Conservation (phyloP, 495 filamentous ascomycete genomes). For the Penicillium waksmanii region DNA sequence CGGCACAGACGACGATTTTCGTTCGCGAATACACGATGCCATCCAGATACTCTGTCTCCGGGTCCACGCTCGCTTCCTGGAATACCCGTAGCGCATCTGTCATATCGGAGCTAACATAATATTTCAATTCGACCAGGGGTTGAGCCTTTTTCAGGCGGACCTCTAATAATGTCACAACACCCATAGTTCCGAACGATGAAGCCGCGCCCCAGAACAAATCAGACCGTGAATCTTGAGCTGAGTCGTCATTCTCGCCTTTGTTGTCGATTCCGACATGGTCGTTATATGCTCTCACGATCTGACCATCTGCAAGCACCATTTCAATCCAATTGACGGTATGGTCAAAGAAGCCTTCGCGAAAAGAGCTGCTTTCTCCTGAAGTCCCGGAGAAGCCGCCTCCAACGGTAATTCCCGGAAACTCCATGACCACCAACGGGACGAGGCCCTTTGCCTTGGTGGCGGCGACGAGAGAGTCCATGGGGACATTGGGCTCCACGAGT, state of each 20-base stretch:
- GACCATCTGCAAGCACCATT: conserved; percentile 57
- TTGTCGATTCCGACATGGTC: conserved; percentile 8
- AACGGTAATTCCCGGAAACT: conserved; percentile 61
- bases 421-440: conserved; percentile 60
- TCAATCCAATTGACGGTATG: conserved; percentile 53
- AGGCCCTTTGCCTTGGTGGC: conserved; percentile 45
- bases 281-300: conserved; percentile 41
- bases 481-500: conserved; percentile 58
- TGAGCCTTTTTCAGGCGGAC: conserved; percentile 51
- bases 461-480: conserved; percentile 53
- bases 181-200: conserved; percentile 55
- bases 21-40: conserved; percentile 52
- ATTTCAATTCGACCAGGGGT: conserved; percentile 53
- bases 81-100: conserved; percentile 44
- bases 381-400: conserved; percentile 61
- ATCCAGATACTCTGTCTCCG: conserved; percentile 57
- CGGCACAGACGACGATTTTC: conserved; percentile 52
- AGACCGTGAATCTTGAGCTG: conserved; percentile 34
- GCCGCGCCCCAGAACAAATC: conserved; percentile 60
- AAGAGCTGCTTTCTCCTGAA: conserved; percentile 57
- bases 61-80: conserved; percentile 33
- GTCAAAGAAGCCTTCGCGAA: conserved; percentile 62
- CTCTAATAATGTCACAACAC: conserved; percentile 57
- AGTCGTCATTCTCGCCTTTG: background rate
- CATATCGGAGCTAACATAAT: conserved; percentile 45